These are phyloP conservation scores for Carnegiea gigantea DNA, from an alignment of 179 eudicot genomes.

Conservation along the genomic window DNA sequence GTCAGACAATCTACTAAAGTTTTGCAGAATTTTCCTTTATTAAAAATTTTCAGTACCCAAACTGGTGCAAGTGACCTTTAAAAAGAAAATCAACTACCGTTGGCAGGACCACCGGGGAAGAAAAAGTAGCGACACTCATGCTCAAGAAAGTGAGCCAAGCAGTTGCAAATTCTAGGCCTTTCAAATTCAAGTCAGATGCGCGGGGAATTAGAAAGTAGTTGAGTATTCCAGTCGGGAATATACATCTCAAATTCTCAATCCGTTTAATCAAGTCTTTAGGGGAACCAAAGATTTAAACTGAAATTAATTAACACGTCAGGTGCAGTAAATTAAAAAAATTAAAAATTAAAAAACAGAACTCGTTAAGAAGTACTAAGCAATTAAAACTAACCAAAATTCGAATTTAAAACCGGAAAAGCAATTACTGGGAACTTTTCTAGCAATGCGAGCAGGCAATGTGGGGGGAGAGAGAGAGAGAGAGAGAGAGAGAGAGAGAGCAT, in stretches of 20 bases:
- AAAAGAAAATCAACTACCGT: neutral
- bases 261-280: conserved; percentile 2
- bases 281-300: neutral
- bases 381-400: conserved; percentile 4
- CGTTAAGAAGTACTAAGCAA: neutral
- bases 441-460: neutral
- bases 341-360: neutral
- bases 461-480: neutral
- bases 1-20: no score
- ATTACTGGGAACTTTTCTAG: neutral
- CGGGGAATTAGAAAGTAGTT: conserved; percentile 19
- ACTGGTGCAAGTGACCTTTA: neutral
- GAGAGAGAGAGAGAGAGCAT: neutral
- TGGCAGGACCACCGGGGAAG: conserved; percentile 22
- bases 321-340: neutral
- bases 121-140: conserved; percentile 18
- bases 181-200: conserved; percentile 24
- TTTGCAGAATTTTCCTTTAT: neutral
- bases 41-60: neutral
- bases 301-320: neutral
- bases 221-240: neutral
- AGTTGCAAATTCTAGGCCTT: conserved; percentile 7
- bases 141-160: conserved; percentile 15
- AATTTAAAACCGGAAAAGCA: conserved; percentile 1
- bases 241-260: neutral